Evolutionary conservation across 306 rosid genomes (phyloP), one percentile per base, ranked within the genome.

Genomic region (Malus fusca): DNA sequence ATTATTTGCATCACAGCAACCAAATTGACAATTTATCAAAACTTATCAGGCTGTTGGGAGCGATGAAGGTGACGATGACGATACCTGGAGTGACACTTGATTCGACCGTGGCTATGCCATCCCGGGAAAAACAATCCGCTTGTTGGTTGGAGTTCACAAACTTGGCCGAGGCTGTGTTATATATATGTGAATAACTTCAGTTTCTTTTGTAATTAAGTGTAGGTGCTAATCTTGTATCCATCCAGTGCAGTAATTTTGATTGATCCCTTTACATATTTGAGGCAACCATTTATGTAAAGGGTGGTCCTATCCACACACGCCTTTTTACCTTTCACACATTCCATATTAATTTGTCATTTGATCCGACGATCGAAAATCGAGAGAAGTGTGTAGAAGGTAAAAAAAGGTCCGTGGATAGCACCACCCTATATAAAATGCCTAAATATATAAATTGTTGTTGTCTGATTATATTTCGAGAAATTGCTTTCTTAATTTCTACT

Each of bases 11-110:
- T 60, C 18, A 48, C 18, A 48, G 40, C 71, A 23, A 23, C 63
- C n/a, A 2, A 12, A 56, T 56, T 67, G 68, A 77, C 79, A 23
- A 72, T 73, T 28, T 48, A 18, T 6, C 22, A 4, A 26, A 84
- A 75, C 72, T 75, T 83, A 21, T 73, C 92, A 95, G 99, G 97
- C 96, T 76, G 97, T 95, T 53, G 92, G 91, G 10, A 92, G 97
- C 48, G 97, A 94, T 6, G 98, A 84, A 58, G 91, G 87, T 71
- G 84, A 97, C 48, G 97, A 94, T 3, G 98, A 85, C 59, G 91
- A 88, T 71, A 85, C 71, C 68, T 95, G 99, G 98, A 95, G 99
- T 55, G 97, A 95, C 65, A 84, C 89, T 18, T 95, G 76, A 89
- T 55, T n/a, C 28, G 58, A 35, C 58, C 56, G 33, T 30, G 65